A percentile compares a stretch with the other conserved stretches of the same genome.
phyloP scores from a whole-genome alignment of 2,329 filamentous ascomycete genomes.

The Nothomitra cinnamomea region DNA sequence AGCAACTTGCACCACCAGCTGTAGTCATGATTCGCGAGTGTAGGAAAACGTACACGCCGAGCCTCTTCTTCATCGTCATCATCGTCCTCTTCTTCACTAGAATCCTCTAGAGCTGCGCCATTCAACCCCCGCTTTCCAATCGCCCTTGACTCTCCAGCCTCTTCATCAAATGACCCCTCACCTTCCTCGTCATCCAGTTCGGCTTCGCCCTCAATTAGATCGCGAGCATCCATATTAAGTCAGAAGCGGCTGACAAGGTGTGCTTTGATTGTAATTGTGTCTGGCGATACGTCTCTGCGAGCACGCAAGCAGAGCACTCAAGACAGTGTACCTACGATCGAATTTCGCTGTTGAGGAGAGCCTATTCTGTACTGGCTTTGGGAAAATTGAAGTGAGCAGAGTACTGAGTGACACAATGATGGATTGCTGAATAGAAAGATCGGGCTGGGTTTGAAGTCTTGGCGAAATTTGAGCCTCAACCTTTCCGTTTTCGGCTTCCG shows the following conservation, averaged over 20 bases:
- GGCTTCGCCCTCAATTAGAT: constrained; percentile 72
- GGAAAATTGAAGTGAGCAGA: no score
- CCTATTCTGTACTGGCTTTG: no score
- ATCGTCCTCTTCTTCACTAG: constrained; percentile 81
- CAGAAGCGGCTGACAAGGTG: no score
- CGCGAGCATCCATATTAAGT: constrained; percentile 37
- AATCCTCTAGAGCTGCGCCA: constrained; percentile 49
- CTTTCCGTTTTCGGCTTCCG: no score
- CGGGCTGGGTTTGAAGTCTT: no score
- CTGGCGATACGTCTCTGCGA: no score
- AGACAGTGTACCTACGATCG: no score
- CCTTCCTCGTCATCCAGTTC: constrained; percentile 74
- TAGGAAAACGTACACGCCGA: constrained; percentile 37
- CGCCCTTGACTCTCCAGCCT: constrained; percentile 41
- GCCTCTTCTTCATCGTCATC: constrained; percentile 82
- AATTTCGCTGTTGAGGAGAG: no score
- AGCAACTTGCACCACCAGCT: constrained; percentile 7
- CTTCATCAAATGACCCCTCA: constrained; percentile 68
- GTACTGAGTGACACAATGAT: no score
- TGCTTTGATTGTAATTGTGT: neutral
- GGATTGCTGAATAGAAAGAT: no score
- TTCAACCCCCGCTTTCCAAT: constrained; percentile 23
- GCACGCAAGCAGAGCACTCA: no score
- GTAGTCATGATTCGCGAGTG: constrained; percentile 3
- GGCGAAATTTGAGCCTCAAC: no score